These are phyloP conservation scores for Nicotiana otophora DNA, from an alignment of 257 asterid species.

Conservation along the genomic window DNA sequence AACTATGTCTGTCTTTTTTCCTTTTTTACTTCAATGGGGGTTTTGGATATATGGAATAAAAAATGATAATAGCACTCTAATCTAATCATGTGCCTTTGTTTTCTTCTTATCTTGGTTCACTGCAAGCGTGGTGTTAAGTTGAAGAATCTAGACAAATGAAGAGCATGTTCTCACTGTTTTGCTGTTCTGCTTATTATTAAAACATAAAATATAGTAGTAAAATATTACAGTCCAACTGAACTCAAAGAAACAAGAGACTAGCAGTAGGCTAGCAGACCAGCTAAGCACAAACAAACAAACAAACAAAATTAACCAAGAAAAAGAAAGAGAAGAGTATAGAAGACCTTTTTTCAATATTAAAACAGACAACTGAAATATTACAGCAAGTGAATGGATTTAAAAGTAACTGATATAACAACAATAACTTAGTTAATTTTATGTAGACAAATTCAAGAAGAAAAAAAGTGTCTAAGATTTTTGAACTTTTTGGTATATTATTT, in stretches of 20 bases:
- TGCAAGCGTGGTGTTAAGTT: slow-evolving; percentile 40
- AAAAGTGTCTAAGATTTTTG: too few relatives aligned
- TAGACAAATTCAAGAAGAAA: too few relatives aligned
- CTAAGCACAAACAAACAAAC: slow-evolving; percentile 17
- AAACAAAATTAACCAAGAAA: background rate
- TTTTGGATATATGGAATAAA: slow-evolving; percentile 18
- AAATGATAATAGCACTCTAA: slow-evolving; percentile 18
- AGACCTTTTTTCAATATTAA: background rate
- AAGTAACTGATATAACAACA: too few relatives aligned
- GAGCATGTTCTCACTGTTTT: slow-evolving; percentile 53
- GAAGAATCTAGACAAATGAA: slow-evolving; percentile 41
- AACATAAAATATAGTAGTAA: slow-evolving; percentile 8
- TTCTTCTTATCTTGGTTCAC: slow-evolving; percentile 12
- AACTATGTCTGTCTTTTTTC: slow-evolving; percentile 17
- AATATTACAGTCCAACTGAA: slow-evolving; percentile 25
- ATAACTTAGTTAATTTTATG: too few relatives aligned
- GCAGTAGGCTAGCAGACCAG: slow-evolving; percentile 34
- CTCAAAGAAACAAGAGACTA: slow-evolving; percentile 28
- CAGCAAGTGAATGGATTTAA: background rate
- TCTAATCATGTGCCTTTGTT: slow-evolving; percentile 24
- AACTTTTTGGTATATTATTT: too few relatives aligned
- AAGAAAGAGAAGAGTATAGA: background rate
- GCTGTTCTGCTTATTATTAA: slow-evolving; percentile 5
- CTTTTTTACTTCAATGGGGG: slow-evolving; percentile 13
- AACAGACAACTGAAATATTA: background rate